Conservation (phyloP, 345 rosid genomes). For the Microthlaspi erraticum region DNA sequence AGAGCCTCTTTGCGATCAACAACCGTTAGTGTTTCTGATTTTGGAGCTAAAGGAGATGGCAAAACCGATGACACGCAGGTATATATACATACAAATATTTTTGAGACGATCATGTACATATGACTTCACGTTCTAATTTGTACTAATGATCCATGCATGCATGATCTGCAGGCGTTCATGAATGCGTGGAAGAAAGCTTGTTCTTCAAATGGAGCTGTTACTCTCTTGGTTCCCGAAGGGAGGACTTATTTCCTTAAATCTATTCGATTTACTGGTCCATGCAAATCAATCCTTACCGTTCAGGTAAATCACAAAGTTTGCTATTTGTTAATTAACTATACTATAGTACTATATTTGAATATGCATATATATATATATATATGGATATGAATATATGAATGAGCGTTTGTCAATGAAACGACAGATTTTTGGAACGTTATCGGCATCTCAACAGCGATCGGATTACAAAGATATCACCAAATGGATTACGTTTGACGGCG, state of each 20-base stretch:
- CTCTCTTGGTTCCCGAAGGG: constrained; percentile 55
- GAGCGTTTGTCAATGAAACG: not conserved
- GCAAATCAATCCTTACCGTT: constrained; percentile 58
- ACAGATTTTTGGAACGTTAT: constrained; percentile 67
- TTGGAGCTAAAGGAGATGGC: constrained; percentile 69
- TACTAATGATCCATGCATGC: constrained; percentile 37
- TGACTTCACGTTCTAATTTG: not conserved
- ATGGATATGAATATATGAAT: not conserved
- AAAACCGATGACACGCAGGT: constrained; percentile 64
- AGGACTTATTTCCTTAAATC: constrained; percentile 59
- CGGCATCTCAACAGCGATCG: constrained; percentile 61
- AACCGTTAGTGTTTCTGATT: constrained; percentile 53
- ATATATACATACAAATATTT: not conserved
- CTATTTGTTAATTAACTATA: not conserved
- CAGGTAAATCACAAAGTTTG: constrained; percentile 49
- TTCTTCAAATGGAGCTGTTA: constrained; percentile 50
- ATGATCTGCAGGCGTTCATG: constrained; percentile 59
- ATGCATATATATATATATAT: constrained; percentile 1
- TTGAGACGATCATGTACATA: not conserved
- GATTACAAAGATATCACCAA: constrained; percentile 61
- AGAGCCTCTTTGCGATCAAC: constrained; percentile 19
- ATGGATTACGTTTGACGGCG: constrained; percentile 65
- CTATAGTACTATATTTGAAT: not conserved
- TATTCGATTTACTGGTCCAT: constrained; percentile 68
- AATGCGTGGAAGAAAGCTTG: constrained; percentile 84